phyloP scores from a whole-genome alignment of 352 stramenopile species.

The Phytophthora agathidicida region DNA sequence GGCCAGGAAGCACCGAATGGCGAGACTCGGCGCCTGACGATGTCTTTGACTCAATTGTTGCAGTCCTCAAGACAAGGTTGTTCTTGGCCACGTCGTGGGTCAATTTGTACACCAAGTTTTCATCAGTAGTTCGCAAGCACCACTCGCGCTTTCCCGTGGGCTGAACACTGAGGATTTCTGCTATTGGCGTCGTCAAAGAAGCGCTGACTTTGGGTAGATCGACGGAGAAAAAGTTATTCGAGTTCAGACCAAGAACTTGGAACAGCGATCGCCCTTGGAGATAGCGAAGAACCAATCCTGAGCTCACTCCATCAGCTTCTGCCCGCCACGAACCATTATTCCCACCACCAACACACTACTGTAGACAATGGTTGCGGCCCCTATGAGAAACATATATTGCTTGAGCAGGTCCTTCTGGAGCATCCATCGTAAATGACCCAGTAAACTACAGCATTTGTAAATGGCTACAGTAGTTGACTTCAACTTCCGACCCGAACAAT shows the following conservation, averaged over 20 bases:
- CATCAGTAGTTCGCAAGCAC: constrained; percentile 54
- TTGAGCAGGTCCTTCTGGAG: constrained; percentile 83
- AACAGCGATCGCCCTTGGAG: constrained; percentile 59
- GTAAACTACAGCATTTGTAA: no score
- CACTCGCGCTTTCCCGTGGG: constrained; percentile 45
- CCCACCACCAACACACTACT: constrained; percentile 50
- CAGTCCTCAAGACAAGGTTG: constrained; percentile 42
- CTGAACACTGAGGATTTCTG: constrained; percentile 49
- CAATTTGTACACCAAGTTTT: constrained; percentile 39
- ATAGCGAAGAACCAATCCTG: constrained; percentile 49
- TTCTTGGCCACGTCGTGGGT: constrained; percentile 17
- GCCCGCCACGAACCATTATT: constrained; percentile 23
- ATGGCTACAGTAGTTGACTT: no score
- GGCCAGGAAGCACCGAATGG: constrained; percentile 36
- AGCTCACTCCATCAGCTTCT: constrained; percentile 30
- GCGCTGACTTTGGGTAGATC: constrained; percentile 36
- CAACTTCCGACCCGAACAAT: no score
- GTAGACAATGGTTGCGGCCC: constrained; percentile 56
- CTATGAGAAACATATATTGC: constrained; percentile 91
- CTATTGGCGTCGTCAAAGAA: constrained; percentile 2
- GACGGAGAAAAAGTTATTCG: constrained; percentile 51
- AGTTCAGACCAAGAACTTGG: constrained; percentile 55
- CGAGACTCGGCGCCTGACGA: constrained; percentile 25
- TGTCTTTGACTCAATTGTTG: constrained; percentile 3
- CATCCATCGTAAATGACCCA: constrained; percentile 88